These are phyloP conservation scores for Rhizophlyctis rosea DNA, from an alignment of 192 early-diverging fungal genomes.

Conservation along the genomic window DNA sequence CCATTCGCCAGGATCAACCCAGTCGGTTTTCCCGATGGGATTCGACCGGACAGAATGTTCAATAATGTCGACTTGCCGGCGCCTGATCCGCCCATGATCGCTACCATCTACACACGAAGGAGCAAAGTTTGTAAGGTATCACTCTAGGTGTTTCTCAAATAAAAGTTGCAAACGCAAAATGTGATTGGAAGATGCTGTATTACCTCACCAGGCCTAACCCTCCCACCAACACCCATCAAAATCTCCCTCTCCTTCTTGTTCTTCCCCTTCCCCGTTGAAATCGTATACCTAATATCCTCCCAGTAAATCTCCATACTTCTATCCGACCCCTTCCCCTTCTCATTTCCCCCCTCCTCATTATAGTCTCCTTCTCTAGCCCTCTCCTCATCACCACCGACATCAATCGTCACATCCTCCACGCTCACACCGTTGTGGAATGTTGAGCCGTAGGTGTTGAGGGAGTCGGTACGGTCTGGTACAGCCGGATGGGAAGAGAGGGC, in stretches of 20 bases:
- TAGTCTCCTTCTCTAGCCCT: no score
- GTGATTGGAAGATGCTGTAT: no score
- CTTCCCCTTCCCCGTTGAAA: constrained; percentile 47
- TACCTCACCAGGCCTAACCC: constrained; percentile 62
- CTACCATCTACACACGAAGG: constrained; percentile 39
- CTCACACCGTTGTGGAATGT: no score
- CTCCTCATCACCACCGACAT: no score
- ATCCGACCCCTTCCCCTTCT: no score
- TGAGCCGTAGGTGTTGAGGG: no score
- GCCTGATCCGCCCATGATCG: constrained; percentile 84
- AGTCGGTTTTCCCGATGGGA: constrained; percentile 45
- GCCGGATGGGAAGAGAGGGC: no score
- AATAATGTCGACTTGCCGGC: constrained; percentile 70
- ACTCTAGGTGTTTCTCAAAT: background rate
- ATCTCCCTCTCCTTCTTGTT: constrained; percentile 46
- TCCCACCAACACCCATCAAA: constrained; percentile 61
- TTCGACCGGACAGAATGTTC: constrained; percentile 60
- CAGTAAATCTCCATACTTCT: constrained; percentile 46
- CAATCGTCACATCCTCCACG: no score
- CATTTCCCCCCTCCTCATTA: no score
- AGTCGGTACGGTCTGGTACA: no score
- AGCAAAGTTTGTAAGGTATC: background rate
- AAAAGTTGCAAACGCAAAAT: no score
- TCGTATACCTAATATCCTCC: constrained; percentile 60
- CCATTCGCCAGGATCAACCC: constrained; percentile 82